phyloP scores from a whole-genome alignment of 352 stramenopile genomes.

The Ophiocytium majus region DNA sequence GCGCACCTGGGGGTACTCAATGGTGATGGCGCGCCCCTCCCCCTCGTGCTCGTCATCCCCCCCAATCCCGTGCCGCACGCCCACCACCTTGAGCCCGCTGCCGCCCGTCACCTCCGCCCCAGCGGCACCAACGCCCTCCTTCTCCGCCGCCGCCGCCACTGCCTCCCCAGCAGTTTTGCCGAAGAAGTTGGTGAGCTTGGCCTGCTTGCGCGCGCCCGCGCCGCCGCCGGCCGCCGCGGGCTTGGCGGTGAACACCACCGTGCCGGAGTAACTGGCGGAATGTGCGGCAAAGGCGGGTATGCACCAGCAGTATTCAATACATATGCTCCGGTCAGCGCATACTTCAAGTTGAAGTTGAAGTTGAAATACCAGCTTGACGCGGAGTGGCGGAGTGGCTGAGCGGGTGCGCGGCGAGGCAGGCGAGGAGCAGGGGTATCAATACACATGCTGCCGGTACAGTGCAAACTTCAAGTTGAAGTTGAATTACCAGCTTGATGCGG shows the following conservation, averaged over 20 bases:
- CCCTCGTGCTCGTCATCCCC: constrained; percentile 32
- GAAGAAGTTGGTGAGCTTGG: constrained; percentile 52
- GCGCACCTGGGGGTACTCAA: constrained; percentile 52
- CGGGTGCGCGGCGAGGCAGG: too few species aligned
- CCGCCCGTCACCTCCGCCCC: constrained; percentile 10
- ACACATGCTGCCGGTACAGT: too few species aligned
- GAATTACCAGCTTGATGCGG: too few species aligned
- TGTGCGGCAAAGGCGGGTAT: too few species aligned
- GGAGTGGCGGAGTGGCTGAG: too few species aligned
- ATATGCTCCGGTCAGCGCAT: too few species aligned
- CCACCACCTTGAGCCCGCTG: constrained; percentile 38
- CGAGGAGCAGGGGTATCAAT: too few species aligned
- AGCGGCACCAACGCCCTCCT: neutral
- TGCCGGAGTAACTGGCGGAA: constrained; percentile 50
- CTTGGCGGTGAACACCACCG: constrained; percentile 50
- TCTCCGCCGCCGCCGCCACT: neutral
- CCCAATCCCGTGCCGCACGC: constrained; percentile 38
- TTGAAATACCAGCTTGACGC: too few species aligned
- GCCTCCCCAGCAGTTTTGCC: neutral
- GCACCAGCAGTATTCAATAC: too few species aligned
- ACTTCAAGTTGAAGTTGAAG: too few species aligned
- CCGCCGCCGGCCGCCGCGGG: constrained; percentile 21
- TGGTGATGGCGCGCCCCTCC: constrained; percentile 50
- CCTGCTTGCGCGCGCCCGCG: constrained; percentile 43
- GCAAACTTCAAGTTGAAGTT: too few species aligned